Base-by-base conservation (phyloP, 2,329 filamentous ascomycete genomes). In the Pseudocercospora pini-densiflorae region DNA sequence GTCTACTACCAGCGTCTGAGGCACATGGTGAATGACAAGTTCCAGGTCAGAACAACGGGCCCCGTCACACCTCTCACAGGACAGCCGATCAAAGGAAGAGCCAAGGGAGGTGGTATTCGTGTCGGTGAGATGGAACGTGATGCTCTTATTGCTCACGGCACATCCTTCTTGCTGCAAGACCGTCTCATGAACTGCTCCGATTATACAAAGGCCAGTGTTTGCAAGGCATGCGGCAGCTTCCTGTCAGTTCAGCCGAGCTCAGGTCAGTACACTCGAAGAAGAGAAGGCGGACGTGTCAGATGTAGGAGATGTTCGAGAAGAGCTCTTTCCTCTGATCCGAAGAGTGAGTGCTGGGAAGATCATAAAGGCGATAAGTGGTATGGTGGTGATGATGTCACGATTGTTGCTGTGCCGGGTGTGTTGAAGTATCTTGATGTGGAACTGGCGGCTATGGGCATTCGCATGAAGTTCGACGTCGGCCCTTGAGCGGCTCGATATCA, bases 11-110 rank as follows among this genome's bases (percentile, higher is more conserved):
- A 99, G 82, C 90, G 95, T 79, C 87, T 99, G 68, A 87, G 95
- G 79, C 95, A 99, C 89, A 99, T 99, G 95, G 95, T 99, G 64
- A 98, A 97, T 87, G 95, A 99, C 81, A 99, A 99, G 82, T 99
- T 92, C 85, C 95, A 99, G 80, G 95, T 98, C 63, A 90, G 95
- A 80, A 98, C 95, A 2, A 98, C 95, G 0, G 95, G 95, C 63
- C 94, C 94, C 0, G 91, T 97, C 51, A 95, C 95, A 63, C 88
- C 90, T 24, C 88, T 95, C 16, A 98, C 94, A 0, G 94, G 94
- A 33, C 95, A 99, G 79, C 95, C 95, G 47, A 95, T 99, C 85
- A 97, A 98, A 84, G 95, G 95, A 70, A 87, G 95, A 79, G 95
- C 96, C 79, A 92, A 94, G 81, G 95, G 94, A 77, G 95, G 95